Base-by-base conservation (phyloP, 2,329 filamentous ascomycete genomes). In the Cryphonectria radicalis region DNA sequence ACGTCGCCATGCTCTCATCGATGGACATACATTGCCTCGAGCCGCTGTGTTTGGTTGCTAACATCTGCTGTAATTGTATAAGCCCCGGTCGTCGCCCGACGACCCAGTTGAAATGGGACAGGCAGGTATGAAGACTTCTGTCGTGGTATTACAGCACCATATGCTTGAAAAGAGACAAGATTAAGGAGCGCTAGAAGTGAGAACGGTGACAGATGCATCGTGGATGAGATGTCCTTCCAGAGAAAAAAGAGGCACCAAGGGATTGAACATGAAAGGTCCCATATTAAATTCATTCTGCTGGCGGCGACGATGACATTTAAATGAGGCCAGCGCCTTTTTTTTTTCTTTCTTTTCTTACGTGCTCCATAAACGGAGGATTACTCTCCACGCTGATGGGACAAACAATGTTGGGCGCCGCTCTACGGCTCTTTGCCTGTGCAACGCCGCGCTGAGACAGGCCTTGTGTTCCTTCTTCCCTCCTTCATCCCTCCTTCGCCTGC, bases 401-500 rank as follows among this genome's bases (percentile, higher is more conserved):
- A 7, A 13, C 22, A n/a, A 62, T 25, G 59, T 62, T 62, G 59
- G 59, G 59, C 35, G 32, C 17, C 59, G 25, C 59, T 40, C 35
- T 62, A 32, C 28, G 57, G 35, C 59, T 40, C 59, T 62, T n/a
- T 11, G 17, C 22, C 59, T 62, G 59, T 62, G 19, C 59, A 37
- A 14, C 35, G 35, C 59, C 35, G 59, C 59, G 59, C 59, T 14
- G 59, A 40, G 59, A 62, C 59, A 40, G 59, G 59, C 59, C 35
- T 13, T n/a, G 5, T 35, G 17, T 59, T 59, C 55, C 55, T 59
- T 59, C 55, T 17, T 59, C 59, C 32, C 11, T 40, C 59, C 59
- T 62, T 40, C 59, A 40, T 37, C 59, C 59, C 59, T 62, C 59
- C 22, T 62, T 40, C 59, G 35, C 17, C 32, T 40, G 57, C 57